Base-by-base conservation (phyloP, 2,329 filamentous ascomycete species). In the Cephalotrichum gorgonifer region DNA sequence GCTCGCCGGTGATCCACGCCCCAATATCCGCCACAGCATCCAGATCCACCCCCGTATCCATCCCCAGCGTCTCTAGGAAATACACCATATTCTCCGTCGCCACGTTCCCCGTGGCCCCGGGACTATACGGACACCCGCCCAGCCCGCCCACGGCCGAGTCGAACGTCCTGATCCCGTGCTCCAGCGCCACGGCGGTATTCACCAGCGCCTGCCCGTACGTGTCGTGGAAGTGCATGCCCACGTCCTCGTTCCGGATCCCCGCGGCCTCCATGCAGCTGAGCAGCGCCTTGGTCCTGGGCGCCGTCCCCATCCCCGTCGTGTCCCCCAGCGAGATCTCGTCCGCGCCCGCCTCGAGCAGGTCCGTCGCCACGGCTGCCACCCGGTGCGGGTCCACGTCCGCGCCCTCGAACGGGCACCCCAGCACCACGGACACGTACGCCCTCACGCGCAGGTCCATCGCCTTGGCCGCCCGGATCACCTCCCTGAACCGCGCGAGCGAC, bases 241-340 rank as follows among this genome's bases (percentile, higher is more conserved):
- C 67, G 57, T 86, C 83, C 57, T 82, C 79, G 49, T 75, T 76
- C 20, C 83, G 74, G 17, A 94, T 75, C 1, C 83, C 84, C 2
- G 84, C 85, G 1, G 79, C 75, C 8, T 72, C 65, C 64, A 88
- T 68, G 50, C 81, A 81, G 54, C 74, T 74, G 51, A 89, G 70
- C 43, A 89, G 68, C 50, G 79, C 76, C 49, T 72, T 69, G 2
- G 84, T 88, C 50, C 79, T 72, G 17, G 81, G 82, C n/a, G 81
- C 83, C 0, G 87, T 94, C 28, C 89, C 90, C 77, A 94, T 89
- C 17, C 90, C 90, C 0, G 89, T 91, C 0, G 90, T 96, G 60
- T 95, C 90, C 6, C 88, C 89, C 1, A 95, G 77, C 2, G 86
- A 86, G 56, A 96, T 89, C 71, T 95, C 88, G 60, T 95, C 88